Conservation (phyloP, 352 stramenopile genomes). For the Thalassiosira mediterranea region DNA sequence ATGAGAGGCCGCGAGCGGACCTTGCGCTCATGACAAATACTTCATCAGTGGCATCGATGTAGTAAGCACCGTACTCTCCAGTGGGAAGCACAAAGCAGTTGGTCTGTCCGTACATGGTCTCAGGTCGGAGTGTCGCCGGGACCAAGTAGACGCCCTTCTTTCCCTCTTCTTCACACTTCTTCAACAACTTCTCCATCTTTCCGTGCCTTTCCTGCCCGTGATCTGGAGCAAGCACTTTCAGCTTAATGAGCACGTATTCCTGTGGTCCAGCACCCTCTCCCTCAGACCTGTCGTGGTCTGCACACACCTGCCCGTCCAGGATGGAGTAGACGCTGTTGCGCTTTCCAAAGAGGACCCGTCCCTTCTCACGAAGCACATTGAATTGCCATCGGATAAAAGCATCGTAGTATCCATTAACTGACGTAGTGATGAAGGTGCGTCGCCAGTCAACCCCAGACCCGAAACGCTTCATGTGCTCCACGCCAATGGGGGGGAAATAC, state of each 20-base stretch:
- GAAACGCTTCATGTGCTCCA: constrained; percentile 96
- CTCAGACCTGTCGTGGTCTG: constrained; percentile 97
- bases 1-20: constrained; percentile 92
- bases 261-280: constrained; percentile 98
- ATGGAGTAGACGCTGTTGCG: constrained; percentile 98
- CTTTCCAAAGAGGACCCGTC: constrained; percentile 92
- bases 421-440: constrained; percentile 99
- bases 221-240: constrained; percentile 87
- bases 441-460: constrained; percentile 97
- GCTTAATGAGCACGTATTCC: constrained; percentile 99
- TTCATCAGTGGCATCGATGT: constrained; percentile 89
- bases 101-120: constrained; percentile 99
- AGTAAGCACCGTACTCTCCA: constrained; percentile 98
- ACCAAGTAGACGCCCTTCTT: constrained; percentile 95
- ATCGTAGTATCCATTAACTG: constrained; percentile 99
- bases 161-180: constrained; percentile 69
- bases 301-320: constrained; percentile 98
- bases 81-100: constrained; percentile 99
- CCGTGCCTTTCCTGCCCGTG: constrained; percentile 68
- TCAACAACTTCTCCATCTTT: constrained; percentile 73
- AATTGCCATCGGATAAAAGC: constrained; percentile 99
- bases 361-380: constrained; percentile 92
- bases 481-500: constrained; percentile 98
- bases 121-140: constrained; percentile 96
- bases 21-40: constrained; percentile 95